Percentiles rank a stretch among this genome's conserved stretches.
phyloP scores from a whole-genome alignment of 2,329 filamentous ascomycete species.

The Colletotrichum sp. region DNA sequence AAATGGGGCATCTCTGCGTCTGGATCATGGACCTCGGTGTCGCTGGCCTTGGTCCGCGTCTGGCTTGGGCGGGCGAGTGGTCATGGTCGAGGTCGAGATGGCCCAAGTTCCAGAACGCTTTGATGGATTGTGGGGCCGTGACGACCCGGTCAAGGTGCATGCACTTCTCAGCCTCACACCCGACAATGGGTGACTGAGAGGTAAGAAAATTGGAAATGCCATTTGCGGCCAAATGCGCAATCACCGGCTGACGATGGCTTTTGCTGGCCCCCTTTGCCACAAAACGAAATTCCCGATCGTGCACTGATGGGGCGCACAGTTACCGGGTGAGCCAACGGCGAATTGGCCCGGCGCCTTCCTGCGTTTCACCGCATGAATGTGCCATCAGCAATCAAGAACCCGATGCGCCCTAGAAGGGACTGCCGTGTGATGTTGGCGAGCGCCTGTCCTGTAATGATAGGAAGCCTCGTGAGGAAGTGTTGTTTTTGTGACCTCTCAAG shows the following conservation, averaged over 20 bases:
- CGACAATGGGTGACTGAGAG: neutral
- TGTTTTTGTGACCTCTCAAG: neutral
- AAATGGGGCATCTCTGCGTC: neutral
- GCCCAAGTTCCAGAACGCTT: slow-evolving; percentile 17
- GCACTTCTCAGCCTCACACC: slow-evolving; percentile 7
- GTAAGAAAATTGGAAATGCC: slow-evolving; percentile 1
- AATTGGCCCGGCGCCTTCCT: neutral
- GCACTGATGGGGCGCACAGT: neutral
- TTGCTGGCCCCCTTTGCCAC: neutral
- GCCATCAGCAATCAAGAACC: slow-evolving; percentile 7
- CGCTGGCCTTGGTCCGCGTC: neutral
- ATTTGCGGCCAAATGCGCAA: slow-evolving; percentile 14
- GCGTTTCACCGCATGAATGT: slow-evolving; percentile 6
- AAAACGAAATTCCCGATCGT: neutral
- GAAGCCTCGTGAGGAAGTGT: neutral
- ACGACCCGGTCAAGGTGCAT: neutral
- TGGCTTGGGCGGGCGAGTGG: neutral
- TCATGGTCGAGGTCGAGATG: neutral
- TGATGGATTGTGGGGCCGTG: slow-evolving; percentile 11
- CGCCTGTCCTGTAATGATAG: neutral
- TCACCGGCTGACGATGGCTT: slow-evolving; percentile 6
- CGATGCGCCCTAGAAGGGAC: neutral
- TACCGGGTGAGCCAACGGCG: neutral
- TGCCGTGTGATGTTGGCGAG: neutral
- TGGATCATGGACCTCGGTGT: neutral